Conservation (phyloP, 23 red algal genomes). For the Gracilaria caudata region DNA sequence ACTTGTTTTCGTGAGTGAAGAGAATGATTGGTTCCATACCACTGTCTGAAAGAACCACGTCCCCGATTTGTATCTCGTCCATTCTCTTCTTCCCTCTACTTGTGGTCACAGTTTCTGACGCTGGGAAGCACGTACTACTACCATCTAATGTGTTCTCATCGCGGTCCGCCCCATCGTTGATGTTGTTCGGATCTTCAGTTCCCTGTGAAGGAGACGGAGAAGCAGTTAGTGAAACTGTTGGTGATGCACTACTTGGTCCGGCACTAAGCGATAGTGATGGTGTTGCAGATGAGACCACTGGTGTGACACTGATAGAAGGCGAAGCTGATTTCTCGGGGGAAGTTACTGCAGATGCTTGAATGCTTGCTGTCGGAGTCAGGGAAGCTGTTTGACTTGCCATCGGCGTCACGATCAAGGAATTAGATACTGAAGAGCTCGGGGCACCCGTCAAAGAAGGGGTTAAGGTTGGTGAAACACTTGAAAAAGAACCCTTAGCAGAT, state of each 20-base stretch:
- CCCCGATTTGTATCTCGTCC: constrained; percentile 51
- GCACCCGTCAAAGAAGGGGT: neutral
- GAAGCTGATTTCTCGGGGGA: neutral
- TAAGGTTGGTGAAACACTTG: neutral
- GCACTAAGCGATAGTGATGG: neutral
- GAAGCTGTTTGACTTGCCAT: neutral
- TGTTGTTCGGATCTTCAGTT: neutral
- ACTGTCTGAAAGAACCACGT: constrained; percentile 24
- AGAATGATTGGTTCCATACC: constrained; percentile 42
- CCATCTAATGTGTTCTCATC: constrained; percentile 24
- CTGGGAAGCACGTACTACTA: constrained; percentile 68
- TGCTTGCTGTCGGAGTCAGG: neutral
- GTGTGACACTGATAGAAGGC: neutral
- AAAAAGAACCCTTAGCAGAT: neutral
- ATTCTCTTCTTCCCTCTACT: constrained; percentile 17
- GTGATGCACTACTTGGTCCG: neutral
- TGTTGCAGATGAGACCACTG: neutral
- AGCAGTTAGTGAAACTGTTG: constrained; percentile 17
- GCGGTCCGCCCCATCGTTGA: neutral
- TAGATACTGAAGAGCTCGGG: neutral
- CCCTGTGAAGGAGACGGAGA: constrained; percentile 12
- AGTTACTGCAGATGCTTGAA: neutral
- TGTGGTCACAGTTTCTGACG: constrained; percentile 31
- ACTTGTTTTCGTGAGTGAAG: constrained; percentile 48
- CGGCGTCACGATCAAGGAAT: neutral